phyloP scores from a whole-genome alignment of 495 filamentous ascomycete genomes.

The Delitschia confertaspora region DNA sequence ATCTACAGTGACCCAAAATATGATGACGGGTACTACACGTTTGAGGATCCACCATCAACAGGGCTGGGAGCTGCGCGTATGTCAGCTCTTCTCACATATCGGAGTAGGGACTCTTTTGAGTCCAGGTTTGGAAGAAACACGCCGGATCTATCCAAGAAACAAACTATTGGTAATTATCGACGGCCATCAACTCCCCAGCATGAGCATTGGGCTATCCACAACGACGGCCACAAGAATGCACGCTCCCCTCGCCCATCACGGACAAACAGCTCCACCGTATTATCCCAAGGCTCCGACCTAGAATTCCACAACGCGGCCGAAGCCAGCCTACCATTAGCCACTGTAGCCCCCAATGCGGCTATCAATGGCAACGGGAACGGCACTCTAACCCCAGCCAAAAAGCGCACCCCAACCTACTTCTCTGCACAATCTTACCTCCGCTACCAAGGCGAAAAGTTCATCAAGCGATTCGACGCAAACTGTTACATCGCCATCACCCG shows the following conservation, averaged over 20 bases:
- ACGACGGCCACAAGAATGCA: slow-evolving; percentile 72
- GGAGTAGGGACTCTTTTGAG: slow-evolving; percentile 94
- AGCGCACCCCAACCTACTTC: slow-evolving; percentile 74
- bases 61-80: slow-evolving; percentile 93
- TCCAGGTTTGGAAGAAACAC: slow-evolving; percentile 88
- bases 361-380: slow-evolving; percentile 6
- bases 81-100: slow-evolving; percentile 90
- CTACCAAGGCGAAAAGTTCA: slow-evolving; percentile 96
- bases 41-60: slow-evolving; percentile 58
- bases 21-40: slow-evolving; percentile 90
- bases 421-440: slow-evolving; percentile 95
- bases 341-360: not conserved
- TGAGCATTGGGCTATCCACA: slow-evolving; percentile 89
- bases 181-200: slow-evolving; percentile 58
- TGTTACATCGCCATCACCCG: slow-evolving; percentile 98
- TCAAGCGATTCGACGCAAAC: slow-evolving; percentile 92
- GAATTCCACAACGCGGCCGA: slow-evolving; percentile 21
- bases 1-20: slow-evolving; percentile 99
- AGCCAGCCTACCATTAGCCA: not conserved
- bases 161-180: slow-evolving; percentile 63
- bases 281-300: slow-evolving; percentile 11
- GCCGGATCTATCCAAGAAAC: slow-evolving; percentile 69
- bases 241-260: slow-evolving; percentile 38
- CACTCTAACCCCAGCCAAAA: slow-evolving; percentile 30
- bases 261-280: slow-evolving; percentile 32